Conservation (phyloP, 2,329 filamentous ascomycete genomes). For the Simplicillium sp. region DNA sequence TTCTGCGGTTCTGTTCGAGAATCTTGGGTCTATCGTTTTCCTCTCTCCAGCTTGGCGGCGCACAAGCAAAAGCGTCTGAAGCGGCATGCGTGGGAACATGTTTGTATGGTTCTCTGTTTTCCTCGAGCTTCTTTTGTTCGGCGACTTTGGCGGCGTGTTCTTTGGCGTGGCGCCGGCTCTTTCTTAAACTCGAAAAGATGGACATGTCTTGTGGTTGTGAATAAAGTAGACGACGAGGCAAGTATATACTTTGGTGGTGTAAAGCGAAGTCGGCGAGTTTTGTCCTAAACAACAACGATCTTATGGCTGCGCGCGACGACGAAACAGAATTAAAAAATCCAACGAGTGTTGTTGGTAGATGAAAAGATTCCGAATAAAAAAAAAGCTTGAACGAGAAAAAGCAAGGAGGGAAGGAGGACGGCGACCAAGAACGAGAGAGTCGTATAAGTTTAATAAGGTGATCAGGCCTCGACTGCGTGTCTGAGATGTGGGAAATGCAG, state of each 20-base stretch:
- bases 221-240: neutral
- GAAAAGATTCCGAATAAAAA: too few species aligned
- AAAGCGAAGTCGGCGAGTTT: too few species aligned
- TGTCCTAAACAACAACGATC: neutral
- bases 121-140: conserved; percentile 34
- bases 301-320: too few species aligned
- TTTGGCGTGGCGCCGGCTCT: conserved; percentile 44
- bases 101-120: conserved; percentile 37
- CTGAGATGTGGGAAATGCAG: too few species aligned
- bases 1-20: conserved; percentile 38
- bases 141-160: conserved; percentile 38
- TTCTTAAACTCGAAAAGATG: conserved; percentile 44
- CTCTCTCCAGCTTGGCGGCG: conserved; percentile 39
- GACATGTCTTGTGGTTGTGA: conserved; percentile 34
- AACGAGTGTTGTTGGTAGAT: too few species aligned
- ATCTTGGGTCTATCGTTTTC: conserved; percentile 36
- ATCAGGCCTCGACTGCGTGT: too few species aligned
- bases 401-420: too few species aligned
- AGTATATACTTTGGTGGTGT: too few species aligned
- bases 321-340: too few species aligned
- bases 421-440: too few species aligned
- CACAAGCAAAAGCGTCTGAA: conserved; percentile 44
- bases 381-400: too few species aligned
- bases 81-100: conserved; percentile 55
- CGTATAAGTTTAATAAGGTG: too few species aligned